Conservation (phyloP, 2,329 filamentous ascomycete genomes). For the Chaetomium strumarium region DNA sequence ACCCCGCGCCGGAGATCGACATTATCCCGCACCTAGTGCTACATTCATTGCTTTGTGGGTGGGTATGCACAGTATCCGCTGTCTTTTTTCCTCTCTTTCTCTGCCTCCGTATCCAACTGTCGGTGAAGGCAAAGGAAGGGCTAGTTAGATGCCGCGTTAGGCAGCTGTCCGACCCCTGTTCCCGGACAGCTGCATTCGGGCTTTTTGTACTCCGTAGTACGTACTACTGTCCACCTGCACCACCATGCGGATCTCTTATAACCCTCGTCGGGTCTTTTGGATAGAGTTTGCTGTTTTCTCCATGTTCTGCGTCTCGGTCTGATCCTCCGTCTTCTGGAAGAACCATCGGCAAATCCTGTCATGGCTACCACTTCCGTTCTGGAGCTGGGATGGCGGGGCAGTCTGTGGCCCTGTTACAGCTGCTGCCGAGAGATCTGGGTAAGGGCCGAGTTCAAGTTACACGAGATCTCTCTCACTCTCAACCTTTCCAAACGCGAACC, state of each 20-base stretch:
- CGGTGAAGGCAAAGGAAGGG: slow-evolving; percentile 9
- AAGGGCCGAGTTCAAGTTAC: slow-evolving; percentile 17
- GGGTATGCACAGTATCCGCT: slow-evolving; percentile 2
- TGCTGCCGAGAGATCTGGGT: slow-evolving; percentile 31
- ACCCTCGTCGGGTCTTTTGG: background rate
- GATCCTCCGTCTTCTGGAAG: background rate
- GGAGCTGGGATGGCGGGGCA: slow-evolving; percentile 11
- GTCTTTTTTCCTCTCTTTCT: background rate
- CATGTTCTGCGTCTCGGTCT: background rate
- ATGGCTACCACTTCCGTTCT: slow-evolving; percentile 7
- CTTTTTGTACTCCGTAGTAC: too few relatives aligned
- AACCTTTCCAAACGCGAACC: background rate
- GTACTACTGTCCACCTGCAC: too few relatives aligned
- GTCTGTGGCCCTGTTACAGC: slow-evolving; percentile 29
- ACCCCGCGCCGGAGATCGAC: background rate
- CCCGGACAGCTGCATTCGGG: background rate
- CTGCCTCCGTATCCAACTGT: slow-evolving; percentile 3
- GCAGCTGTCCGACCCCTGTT: background rate
- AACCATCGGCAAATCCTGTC: background rate
- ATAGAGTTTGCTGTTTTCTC: background rate
- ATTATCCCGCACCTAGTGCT: background rate
- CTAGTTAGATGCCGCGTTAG: background rate
- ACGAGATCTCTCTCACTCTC: too few relatives aligned
- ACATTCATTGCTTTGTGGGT: background rate
- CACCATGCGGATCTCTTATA: background rate